Percentiles rank a stretch among this genome's conserved stretches.
Evolutionary conservation across 495 filamentous ascomycete species (phyloP).

Genomic region (Chaetomium tenue): DNA sequence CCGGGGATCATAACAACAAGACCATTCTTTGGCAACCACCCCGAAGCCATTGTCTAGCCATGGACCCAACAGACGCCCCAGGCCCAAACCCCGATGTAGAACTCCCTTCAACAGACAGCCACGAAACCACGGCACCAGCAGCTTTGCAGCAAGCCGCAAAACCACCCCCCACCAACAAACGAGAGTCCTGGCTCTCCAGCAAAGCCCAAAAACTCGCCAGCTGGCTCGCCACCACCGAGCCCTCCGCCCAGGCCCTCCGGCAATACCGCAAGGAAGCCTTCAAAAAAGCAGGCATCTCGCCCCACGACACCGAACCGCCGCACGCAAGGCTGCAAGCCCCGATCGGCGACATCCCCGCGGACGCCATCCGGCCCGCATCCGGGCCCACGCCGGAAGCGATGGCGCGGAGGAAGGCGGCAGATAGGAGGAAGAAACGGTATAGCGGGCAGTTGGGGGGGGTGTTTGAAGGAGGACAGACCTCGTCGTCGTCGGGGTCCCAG

Average conservation of each 20-base stretch:
- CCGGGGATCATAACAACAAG: too few species aligned
- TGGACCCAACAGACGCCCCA: not conserved
- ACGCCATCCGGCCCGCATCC: constrained; percentile 36
- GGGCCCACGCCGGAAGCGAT: constrained; percentile 38
- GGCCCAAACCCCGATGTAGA: not conserved
- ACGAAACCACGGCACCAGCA: not conserved
- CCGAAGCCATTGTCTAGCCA: not conserved
- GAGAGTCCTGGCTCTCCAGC: not conserved
- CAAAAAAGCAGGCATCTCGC: constrained; percentile 36
- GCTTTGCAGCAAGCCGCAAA: not conserved
- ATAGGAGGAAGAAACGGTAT: not conserved
- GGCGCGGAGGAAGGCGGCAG: constrained; percentile 20
- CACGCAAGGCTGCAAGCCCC: constrained; percentile 39
- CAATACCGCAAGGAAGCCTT: constrained; percentile 42
- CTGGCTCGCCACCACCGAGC: constrained; percentile 45
- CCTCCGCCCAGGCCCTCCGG: constrained; percentile 41
- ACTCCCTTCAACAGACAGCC: not conserved
- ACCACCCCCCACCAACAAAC: not conserved
- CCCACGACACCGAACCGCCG: constrained; percentile 29
- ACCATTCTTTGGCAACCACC: not conserved
- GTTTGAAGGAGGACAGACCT: not conserved
- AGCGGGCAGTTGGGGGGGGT: not conserved
- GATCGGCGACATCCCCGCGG: constrained; percentile 37
- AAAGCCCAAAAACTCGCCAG: constrained; percentile 30
- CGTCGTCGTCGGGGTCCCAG: not conserved